These are phyloP conservation scores for Xylaria sp. DNA, from an alignment of 2,329 filamentous ascomycete genomes.

Conservation along the genomic window DNA sequence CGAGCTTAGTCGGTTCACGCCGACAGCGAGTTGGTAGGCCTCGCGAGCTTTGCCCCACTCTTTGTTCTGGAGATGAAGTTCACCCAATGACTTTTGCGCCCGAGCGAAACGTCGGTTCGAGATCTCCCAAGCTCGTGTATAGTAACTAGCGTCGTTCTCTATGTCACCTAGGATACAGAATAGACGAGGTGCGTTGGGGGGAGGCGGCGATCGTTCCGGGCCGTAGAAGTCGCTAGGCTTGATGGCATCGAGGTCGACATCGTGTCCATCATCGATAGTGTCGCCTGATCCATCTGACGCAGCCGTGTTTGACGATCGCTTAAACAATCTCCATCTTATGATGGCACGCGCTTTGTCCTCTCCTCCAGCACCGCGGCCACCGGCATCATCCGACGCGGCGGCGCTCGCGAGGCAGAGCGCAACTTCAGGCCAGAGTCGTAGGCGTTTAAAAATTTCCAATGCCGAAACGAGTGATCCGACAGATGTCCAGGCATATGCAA, in stretches of 20 bases:
- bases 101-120: slow-evolving; percentile 81
- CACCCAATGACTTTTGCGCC: slow-evolving; percentile 85
- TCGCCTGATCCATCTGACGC: slow-evolving; percentile 39
- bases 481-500: slow-evolving; percentile 89
- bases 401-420: slow-evolving; percentile 81
- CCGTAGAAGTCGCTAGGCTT: slow-evolving; percentile 62
- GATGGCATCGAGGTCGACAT: slow-evolving; percentile 63
- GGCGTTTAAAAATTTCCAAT: slow-evolving; percentile 91
- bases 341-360: slow-evolving; percentile 83
- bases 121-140: slow-evolving; percentile 85
- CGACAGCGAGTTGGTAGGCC: slow-evolving; percentile 78
- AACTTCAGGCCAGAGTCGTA: slow-evolving; percentile 94
- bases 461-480: slow-evolving; percentile 88
- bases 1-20: slow-evolving; percentile 80
- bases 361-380: slow-evolving; percentile 58
- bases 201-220: slow-evolving; percentile 70
- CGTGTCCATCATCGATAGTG: slow-evolving; percentile 55
- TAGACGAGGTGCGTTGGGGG: slow-evolving; percentile 81
- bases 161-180: slow-evolving; percentile 95
- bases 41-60: slow-evolving; percentile 73
- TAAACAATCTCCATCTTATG: slow-evolving; percentile 79
- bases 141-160: slow-evolving; percentile 74
- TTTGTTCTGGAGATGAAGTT: slow-evolving; percentile 71
- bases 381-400: slow-evolving; percentile 62
- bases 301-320: slow-evolving; percentile 54